Conservation (phyloP, 169 alveolate species). For the Cytauxzoon felis region DNA sequence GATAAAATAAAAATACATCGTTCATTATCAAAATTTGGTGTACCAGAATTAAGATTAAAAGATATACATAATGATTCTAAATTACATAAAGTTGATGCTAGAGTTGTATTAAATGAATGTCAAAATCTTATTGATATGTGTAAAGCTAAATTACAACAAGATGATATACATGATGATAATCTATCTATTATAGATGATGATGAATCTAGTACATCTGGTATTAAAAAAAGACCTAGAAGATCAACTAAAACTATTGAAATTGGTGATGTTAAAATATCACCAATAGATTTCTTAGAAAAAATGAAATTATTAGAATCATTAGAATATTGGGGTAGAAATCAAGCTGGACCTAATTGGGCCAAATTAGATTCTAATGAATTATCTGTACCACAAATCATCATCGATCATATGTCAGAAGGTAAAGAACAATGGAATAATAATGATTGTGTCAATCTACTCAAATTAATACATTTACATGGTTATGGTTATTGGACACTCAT, state of each 20-base stretch:
- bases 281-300: slow-evolving; percentile 66
- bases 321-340: slow-evolving; percentile 53
- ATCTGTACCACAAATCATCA: slow-evolving; percentile 26
- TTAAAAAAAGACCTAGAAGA: slow-evolving; percentile 14
- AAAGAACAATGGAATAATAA: slow-evolving; percentile 74
- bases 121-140: slow-evolving; percentile 69
- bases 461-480: slow-evolving; percentile 82
- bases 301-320: slow-evolving; percentile 64
- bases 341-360: slow-evolving; percentile 60
- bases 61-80: slow-evolving; percentile 78
- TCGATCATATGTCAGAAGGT: slow-evolving; percentile 58
- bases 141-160: slow-evolving; percentile 58
- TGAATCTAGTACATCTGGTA: neutral
- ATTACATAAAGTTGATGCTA: slow-evolving; percentile 70
- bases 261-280: slow-evolving; percentile 66
- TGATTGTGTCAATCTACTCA: slow-evolving; percentile 77
- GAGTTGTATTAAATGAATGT: slow-evolving; percentile 74
- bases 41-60: slow-evolving; percentile 76
- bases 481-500: slow-evolving; percentile 83
- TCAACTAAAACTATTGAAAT: slow-evolving; percentile 41
- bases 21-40: slow-evolving; percentile 77
- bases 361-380: slow-evolving; percentile 13
- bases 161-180: slow-evolving; percentile 46
- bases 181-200: slow-evolving; percentile 11
- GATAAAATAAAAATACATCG: slow-evolving; percentile 77